A percentile compares a stretch with the other conserved stretches of the same genome.
Evolutionary conservation across 164 flowering plant species (phyloP).

Genomic region (Nymphaea thermarum): DNA sequence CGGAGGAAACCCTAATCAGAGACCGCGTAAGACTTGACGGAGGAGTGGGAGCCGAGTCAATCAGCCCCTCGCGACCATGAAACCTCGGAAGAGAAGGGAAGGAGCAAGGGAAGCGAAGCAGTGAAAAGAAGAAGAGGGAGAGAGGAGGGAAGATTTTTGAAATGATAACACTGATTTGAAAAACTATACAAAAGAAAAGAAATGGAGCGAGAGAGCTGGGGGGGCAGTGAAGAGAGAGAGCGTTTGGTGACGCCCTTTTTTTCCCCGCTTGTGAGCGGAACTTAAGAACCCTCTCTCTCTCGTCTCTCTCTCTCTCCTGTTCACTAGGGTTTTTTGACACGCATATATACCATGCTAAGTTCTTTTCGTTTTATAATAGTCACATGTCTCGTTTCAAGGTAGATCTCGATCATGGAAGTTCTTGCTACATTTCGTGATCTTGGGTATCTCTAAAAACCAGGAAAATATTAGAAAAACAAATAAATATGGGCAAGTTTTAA

Average conservation of each 20-base stretch:
- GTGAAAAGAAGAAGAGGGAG: neutral
- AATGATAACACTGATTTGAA: neutral
- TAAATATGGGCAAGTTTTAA: too few relatives aligned
- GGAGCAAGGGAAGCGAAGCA: neutral
- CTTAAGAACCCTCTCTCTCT: too few relatives aligned
- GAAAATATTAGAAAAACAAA: too few relatives aligned
- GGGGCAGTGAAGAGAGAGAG: neutral
- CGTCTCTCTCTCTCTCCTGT: neutral
- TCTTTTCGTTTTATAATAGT: too few relatives aligned
- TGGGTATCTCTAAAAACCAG: too few relatives aligned
- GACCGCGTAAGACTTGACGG: too few relatives aligned
- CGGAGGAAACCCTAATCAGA: neutral
- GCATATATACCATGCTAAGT: too few relatives aligned
- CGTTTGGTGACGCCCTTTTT: neutral
- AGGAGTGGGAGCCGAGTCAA: neutral
- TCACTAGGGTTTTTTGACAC: too few relatives aligned
- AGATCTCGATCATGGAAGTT: too few relatives aligned
- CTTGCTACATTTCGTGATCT: too few relatives aligned
- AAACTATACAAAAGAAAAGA: neutral
- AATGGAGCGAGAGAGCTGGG: neutral
- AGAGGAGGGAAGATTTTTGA: neutral
- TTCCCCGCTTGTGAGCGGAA: neutral
- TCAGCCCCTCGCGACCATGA: neutral
- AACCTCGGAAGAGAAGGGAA: neutral
- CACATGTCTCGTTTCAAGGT: too few relatives aligned